Evolutionary conservation across 2,329 filamentous ascomycete genomes (phyloP), one percentile per base, ranked within the genome.

Genomic region (Orbilia ellipsospora): DNA sequence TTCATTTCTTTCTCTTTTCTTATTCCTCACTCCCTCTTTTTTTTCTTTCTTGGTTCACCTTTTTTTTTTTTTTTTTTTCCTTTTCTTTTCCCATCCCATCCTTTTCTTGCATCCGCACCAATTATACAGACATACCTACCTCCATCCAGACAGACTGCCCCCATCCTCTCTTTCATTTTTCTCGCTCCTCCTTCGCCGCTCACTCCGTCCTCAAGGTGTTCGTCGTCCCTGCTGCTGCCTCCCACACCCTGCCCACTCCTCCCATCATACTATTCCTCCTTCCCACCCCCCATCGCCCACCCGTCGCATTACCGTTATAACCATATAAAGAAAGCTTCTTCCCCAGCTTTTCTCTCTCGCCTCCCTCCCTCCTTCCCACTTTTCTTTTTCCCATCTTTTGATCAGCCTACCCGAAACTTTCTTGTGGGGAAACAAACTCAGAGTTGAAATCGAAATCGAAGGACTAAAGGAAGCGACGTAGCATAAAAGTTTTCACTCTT

Each of bases 341-440:
- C 5, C 42, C 15, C 63, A 40, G 13, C 31, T 50, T 44, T n/a
- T 28, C 48, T 6, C 31, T 16, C 26, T 45, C 2, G 52, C 20
- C 59, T 48, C 48, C 44, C 16, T 60, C 61, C 45, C 56, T 61
- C 36, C 57, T 68, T 69, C 56, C 65, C 56, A 62, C 23, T 18
- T 31, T 48, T 18, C 61, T 36, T 40, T 55, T 56, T 44, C 54
- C 12, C 16, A 20, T 50, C 23, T n/a, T 62, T 62, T 52, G 42
- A 18, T 40, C 26, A 31, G n/a, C 36, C 18, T 28, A 45, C 45
- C 50, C 48, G 31, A 36, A 36, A n/a, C 52, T 54, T 61, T 52
- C 55, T 73, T 73, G 60, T 31, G 15, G 60, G 60, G 55, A 52
- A 60, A 52, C 15, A 64, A 54, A 66, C 4, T 23, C 23, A 23